A percentile compares a stretch with the other conserved stretches of the same genome.
phyloP scores from a whole-genome alignment of 495 filamentous ascomycete genomes.

The Glutinoglossum americanum region DNA sequence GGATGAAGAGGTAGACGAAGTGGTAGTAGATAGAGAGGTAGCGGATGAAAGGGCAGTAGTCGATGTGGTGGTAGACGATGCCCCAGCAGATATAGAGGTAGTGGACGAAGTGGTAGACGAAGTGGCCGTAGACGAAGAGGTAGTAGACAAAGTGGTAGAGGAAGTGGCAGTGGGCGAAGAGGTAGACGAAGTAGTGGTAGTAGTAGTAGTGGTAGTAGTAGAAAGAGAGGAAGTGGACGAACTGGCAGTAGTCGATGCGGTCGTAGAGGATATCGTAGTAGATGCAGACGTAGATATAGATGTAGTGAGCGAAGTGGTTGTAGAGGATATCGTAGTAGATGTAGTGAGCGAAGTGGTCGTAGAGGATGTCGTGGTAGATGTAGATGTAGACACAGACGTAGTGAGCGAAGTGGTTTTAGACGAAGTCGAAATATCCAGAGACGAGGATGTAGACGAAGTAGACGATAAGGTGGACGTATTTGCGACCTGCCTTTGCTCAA shows the following conservation, averaged over 20 bases:
- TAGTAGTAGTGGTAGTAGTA: too few species aligned
- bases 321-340: background rate
- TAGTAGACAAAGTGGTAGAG: background rate
- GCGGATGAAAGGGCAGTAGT: background rate
- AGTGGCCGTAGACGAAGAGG: background rate
- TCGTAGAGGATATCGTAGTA: background rate
- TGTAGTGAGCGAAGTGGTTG: background rate
- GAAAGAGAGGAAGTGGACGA: too few species aligned
- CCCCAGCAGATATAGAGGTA: background rate
- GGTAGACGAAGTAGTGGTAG: background rate
- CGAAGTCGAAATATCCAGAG: background rate
- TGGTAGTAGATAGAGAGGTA: background rate
- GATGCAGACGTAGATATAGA: background rate
- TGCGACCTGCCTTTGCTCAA: background rate
- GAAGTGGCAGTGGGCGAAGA: background rate
- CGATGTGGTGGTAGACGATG: background rate
- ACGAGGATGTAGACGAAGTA: background rate
- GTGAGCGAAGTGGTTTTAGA: background rate
- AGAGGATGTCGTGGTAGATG: background rate
- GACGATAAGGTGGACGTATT: background rate
- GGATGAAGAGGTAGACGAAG: background rate
- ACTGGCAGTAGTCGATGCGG: background rate
- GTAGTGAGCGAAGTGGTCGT: background rate
- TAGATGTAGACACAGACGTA: background rate
- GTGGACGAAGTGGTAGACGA: background rate